Evolutionary conservation across 1,284 basidiomycete species (phyloP), one percentile per base, ranked within the genome.

Genomic region (Puccinia polysora): DNA sequence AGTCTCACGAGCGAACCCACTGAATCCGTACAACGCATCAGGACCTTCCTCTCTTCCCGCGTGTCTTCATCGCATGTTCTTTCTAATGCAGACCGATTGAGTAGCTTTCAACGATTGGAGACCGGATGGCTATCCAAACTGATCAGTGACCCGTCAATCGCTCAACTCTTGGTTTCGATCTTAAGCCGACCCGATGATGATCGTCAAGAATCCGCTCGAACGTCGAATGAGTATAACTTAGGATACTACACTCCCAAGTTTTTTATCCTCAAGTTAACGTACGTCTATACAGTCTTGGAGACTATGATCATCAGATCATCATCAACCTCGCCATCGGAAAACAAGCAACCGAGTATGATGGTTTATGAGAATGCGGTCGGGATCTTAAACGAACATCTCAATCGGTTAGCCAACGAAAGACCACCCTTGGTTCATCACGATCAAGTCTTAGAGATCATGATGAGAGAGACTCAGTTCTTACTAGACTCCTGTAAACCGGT

Each of bases 401-500:
- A 50, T 4, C 6, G 49, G 23, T 52, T 64, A 38, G 15, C 38
- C 25, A 43, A 62, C 18, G 36, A 25, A 25, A 43, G 38, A 36
- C 59, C n/a, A n/a, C n/a, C n/a, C n/a, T n/a, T n/a, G n/a, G n/a
- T n/a, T n/a, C n/a, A n/a, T 50, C 49, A 50, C 7, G 28, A 65
- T 30, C n/a, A 55, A 38, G 63, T 65, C 12, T 65, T 65, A 23
- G 63, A 65, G 53, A 55, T n/a, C n/a, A n/a, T 65, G 34, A 45
- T 65, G n/a, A 25, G 64, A 12, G 32, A 52, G n/a, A 65, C 64
- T 30, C 49, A 36, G 25, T 65, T 65, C 25, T 52, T 65, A 34
- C 47, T 65, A 18, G 64, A 65, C 30, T 38, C 64, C 2, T 65
- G 64, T 65, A 40, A 55, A 30, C 59, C 59, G 4, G 36, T 43